Percentiles rank a stretch among this genome's conserved stretches.
Conservation (phyloP, 108 stramenopile genomes). For the Cyclostephanos invisitatus region DNA sequence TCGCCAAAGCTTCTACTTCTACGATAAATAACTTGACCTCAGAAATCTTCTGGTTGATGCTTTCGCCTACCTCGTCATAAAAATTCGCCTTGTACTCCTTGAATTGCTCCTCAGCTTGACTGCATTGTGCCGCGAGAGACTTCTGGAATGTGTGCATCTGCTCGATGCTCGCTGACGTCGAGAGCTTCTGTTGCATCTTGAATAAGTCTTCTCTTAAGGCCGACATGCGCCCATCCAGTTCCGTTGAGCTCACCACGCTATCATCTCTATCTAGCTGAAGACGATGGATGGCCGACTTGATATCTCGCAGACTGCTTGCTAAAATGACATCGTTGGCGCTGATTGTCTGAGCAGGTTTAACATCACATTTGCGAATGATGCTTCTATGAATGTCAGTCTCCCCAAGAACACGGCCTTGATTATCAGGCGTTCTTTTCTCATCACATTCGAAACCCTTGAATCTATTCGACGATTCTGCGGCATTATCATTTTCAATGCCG, state of each 20-base stretch:
- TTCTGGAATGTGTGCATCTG: constrained; percentile 26
- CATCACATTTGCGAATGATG: constrained; percentile 2
- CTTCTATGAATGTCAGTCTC: not conserved
- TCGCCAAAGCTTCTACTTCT: constrained; percentile 39
- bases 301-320: constrained; percentile 20
- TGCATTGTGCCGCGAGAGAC: constrained; percentile 11
- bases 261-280: constrained; percentile 34
- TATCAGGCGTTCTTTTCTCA: not conserved
- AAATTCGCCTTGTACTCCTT: constrained; percentile 23
- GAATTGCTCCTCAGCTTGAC: constrained; percentile 23
- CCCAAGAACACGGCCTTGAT: not conserved
- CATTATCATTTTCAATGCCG: not conserved
- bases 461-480: not conserved
- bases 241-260: constrained; percentile 22
- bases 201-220: constrained; percentile 40
- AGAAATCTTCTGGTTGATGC: constrained; percentile 21
- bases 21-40: constrained; percentile 43
- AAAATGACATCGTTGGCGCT: not conserved
- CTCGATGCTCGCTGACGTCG: constrained; percentile 28
- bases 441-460: not conserved
- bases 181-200: constrained; percentile 24
- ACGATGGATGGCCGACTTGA: constrained; percentile 21
- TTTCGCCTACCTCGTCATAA: constrained; percentile 26
- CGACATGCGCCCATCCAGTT: constrained; percentile 23
- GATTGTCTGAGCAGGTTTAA: not conserved